Evolutionary conservation across 805 yeast genomes (phyloP).

Genomic region (Lipomyces sp.): DNA sequence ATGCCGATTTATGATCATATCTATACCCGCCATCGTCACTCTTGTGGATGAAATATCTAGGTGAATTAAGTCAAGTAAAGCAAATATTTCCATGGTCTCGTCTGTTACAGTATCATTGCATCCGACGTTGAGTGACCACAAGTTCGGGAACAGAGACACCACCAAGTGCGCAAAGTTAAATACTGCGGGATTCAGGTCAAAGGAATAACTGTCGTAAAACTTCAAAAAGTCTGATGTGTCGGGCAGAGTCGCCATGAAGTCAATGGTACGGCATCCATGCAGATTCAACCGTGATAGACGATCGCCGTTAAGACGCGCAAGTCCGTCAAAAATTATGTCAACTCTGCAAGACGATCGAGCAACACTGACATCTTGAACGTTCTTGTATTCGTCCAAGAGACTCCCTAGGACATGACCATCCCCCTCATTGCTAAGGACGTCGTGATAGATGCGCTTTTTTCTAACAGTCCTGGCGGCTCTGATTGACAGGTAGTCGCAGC

Average conservation of each 20-base stretch:
- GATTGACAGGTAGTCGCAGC: not conserved
- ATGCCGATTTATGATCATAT: no score
- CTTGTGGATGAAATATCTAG: not conserved
- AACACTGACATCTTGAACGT: not conserved
- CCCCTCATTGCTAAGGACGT: slow-evolving; percentile 1
- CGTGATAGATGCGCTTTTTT: not conserved
- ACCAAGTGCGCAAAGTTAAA: not conserved
- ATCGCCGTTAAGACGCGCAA: not conserved
- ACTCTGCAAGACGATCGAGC: not conserved
- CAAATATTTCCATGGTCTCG: not conserved
- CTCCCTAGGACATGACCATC: not conserved
- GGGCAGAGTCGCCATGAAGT: not conserved
- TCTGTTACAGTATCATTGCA: slow-evolving; percentile 1
- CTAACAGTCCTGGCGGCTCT: not conserved
- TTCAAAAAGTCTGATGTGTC: not conserved
- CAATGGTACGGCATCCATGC: slow-evolving; percentile 1
- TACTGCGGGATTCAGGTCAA: not conserved
- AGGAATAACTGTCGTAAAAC: not conserved
- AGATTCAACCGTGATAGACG: not conserved
- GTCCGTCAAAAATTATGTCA: not conserved
- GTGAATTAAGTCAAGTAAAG: not conserved
- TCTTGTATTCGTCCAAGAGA: not conserved
- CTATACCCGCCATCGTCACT: not conserved
- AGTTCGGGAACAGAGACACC: not conserved
- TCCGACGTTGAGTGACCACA: not conserved